A percentile compares a stretch with the other conserved stretches of the same genome.
Evolutionary conservation across 2,329 filamentous ascomycete genomes (phyloP).

Genomic region (Diaporthe velutina): DNA sequence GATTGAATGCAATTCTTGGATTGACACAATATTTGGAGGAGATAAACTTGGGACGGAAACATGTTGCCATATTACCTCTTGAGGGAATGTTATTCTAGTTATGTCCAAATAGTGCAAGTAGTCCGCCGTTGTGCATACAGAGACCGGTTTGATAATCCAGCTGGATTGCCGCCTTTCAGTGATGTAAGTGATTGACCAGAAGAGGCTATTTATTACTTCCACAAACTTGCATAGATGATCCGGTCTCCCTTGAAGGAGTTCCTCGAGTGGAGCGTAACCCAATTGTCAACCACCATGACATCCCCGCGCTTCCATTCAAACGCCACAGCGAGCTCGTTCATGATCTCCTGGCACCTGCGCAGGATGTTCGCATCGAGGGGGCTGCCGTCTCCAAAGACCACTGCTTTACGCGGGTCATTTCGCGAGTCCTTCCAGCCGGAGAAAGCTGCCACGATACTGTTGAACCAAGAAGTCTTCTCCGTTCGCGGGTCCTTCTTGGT

Average conservation of each 20-base stretch:
- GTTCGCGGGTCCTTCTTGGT: constrained; percentile 34
- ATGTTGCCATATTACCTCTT: no score
- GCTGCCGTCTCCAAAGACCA: constrained; percentile 37
- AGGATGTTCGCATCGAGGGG: constrained; percentile 31
- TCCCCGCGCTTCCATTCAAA: constrained; percentile 36
- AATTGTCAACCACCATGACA: constrained; percentile 36
- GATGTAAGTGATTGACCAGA: neutral
- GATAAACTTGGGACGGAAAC: no score
- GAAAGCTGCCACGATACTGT: constrained; percentile 39
- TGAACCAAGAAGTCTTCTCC: constrained; percentile 37
- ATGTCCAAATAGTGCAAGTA: neutral
- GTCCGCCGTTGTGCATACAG: neutral
- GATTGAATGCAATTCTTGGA: no score
- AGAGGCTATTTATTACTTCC: constrained; percentile 20
- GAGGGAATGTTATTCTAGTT: no score
- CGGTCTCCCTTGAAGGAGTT: constrained; percentile 37
- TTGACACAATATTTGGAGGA: no score
- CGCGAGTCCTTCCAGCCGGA: constrained; percentile 38
- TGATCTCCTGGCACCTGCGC: constrained; percentile 34
- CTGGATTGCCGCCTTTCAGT: neutral
- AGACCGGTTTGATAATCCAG: neutral
- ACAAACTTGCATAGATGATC: constrained; percentile 38
- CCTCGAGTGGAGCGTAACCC: constrained; percentile 36
- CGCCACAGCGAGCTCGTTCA: constrained; percentile 36
- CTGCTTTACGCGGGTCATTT: constrained; percentile 35